These are phyloP conservation scores for Xylaria scruposa DNA, from an alignment of 495 filamentous ascomycete species.

Conservation along the genomic window DNA sequence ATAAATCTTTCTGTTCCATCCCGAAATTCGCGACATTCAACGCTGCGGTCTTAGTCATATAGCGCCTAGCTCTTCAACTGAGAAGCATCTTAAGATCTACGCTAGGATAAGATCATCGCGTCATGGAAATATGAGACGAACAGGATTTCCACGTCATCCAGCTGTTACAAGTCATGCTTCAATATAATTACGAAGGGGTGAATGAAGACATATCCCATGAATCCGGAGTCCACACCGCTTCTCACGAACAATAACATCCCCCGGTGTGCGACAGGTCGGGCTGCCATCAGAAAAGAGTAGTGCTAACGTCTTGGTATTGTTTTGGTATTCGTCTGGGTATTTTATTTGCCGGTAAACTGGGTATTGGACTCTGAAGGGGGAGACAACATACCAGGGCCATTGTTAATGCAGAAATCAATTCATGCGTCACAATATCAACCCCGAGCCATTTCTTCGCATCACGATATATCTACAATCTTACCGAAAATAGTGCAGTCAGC, in stretches of 20 bases:
- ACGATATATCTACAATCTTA: not conserved
- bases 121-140: conserved; percentile 15
- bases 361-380: not conserved
- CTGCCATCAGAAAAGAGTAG: not conserved
- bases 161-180: conserved; percentile 3
- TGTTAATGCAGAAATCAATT: not conserved
- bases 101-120: conserved; percentile 6
- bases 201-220: not conserved
- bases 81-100: conserved; percentile 18
- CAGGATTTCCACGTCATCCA: not conserved
- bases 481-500: not conserved
- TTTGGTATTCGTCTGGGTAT: not conserved
- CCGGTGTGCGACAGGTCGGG: not conserved
- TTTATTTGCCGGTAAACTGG: not conserved
- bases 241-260: not conserved
- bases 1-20: not conserved
- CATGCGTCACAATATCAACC: conserved; percentile 8
- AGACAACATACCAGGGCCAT: not conserved
- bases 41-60: not conserved
- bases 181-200: conserved; percentile 11
- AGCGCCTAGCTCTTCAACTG: not conserved
- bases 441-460: not conserved
- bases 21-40: not conserved
- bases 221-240: not conserved
- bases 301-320: not conserved